Evolutionary conservation across 768 basidiomycete genomes (phyloP).

Genomic region (Mycena pura): DNA sequence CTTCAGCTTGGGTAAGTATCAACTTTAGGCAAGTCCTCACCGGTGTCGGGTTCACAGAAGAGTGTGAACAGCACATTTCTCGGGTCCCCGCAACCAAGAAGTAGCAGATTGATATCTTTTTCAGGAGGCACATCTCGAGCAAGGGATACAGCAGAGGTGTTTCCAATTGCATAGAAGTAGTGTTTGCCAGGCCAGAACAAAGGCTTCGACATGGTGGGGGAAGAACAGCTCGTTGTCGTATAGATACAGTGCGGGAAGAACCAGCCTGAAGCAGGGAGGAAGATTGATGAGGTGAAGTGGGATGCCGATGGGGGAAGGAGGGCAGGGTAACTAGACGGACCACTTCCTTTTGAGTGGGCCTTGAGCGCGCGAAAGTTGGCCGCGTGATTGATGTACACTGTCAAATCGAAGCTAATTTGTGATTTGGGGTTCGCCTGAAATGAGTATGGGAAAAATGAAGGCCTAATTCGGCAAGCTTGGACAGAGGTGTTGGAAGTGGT

Average conservation of each 20-base stretch:
- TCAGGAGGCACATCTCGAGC: conserved; percentile 56
- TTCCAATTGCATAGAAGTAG: conserved; percentile 68
- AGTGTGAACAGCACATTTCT: conserved; percentile 60
- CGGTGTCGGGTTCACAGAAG: conserved; percentile 32
- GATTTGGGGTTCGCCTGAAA: conserved; percentile 18
- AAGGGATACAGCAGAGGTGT: conserved; percentile 60
- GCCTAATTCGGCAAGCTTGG: conserved; percentile 14
- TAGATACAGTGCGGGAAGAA: conserved; percentile 1
- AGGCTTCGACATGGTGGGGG: conserved; percentile 48
- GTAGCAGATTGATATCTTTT: conserved; percentile 50
- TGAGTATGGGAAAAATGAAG: conserved; percentile 11
- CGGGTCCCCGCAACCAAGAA: conserved; percentile 66
- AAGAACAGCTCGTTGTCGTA: conserved; percentile 5
- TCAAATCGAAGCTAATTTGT: conserved; percentile 18
- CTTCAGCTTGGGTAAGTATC: neutral
- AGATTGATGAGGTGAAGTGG: conserved; percentile 13
- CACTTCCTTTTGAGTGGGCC: conserved; percentile 8
- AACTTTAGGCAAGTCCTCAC: conserved; percentile 24
- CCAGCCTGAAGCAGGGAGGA: conserved; percentile 9
- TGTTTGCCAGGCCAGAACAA: conserved; percentile 49
- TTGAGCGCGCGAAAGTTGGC: conserved; percentile 14
- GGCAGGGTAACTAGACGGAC: neutral
- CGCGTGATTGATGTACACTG: conserved; percentile 16
- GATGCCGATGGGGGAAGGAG: conserved; percentile 10
- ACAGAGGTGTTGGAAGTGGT: conserved; percentile 11